These are phyloP conservation scores for Ganoderma multipileum DNA, from an alignment of 1,284 basidiomycete genomes.

Conservation along the genomic window DNA sequence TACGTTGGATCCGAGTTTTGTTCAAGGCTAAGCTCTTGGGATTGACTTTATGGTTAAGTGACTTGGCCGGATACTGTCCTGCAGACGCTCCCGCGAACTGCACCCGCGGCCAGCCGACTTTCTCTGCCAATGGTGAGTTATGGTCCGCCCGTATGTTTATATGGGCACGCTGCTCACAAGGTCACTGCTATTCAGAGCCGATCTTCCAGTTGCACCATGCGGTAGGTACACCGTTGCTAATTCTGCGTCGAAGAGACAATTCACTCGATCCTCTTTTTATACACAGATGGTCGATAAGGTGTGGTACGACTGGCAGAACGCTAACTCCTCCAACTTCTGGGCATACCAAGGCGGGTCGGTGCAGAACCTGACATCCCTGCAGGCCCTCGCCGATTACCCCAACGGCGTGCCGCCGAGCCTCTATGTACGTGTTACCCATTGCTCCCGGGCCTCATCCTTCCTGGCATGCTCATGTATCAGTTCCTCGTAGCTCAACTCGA, in stretches of 20 bases:
- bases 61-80: slow-evolving; percentile 39
- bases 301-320: slow-evolving; percentile 48
- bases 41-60: slow-evolving; percentile 28
- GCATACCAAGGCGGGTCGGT: slow-evolving; percentile 43
- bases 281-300: slow-evolving; percentile 48
- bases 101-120: slow-evolving; percentile 32
- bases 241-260: background rate
- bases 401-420: slow-evolving; percentile 43
- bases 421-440: slow-evolving; percentile 33
- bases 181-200: slow-evolving; percentile 36
- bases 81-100: slow-evolving; percentile 32
- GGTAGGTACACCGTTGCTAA: slow-evolving; percentile 31
- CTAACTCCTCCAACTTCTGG: slow-evolving; percentile 36
- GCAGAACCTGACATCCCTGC: slow-evolving; percentile 36
- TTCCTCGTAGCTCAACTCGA: slow-evolving; percentile 36
- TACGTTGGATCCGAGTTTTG: slow-evolving; percentile 16
- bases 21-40: too few species aligned
- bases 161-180: background rate
- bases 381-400: slow-evolving; percentile 38
- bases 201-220: slow-evolving; percentile 49
- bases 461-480: background rate
- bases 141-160: background rate
- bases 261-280: background rate
- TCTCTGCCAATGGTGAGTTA: slow-evolving; percentile 39
- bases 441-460: background rate